Conservation (phyloP, 1,284 basidiomycete species). For the Ganoderma sinense region DNA sequence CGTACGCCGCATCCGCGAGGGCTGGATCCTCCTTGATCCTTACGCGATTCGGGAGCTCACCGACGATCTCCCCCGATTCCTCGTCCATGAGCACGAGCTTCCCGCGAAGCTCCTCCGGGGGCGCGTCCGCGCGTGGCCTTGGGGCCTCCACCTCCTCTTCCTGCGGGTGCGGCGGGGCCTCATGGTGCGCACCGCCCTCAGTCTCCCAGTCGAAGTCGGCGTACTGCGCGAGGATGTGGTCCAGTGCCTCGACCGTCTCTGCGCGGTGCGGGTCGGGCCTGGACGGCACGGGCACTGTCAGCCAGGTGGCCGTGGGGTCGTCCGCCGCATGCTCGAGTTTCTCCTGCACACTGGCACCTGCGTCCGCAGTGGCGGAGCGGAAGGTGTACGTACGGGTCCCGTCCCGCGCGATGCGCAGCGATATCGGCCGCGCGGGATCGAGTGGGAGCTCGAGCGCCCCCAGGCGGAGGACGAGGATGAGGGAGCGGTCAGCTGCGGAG, state of each 20-base stretch:
- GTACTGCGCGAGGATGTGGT: slow-evolving; percentile 76
- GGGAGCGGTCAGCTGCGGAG: slow-evolving; percentile 48
- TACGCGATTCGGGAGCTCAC: slow-evolving; percentile 70
- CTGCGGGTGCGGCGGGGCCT: background rate
- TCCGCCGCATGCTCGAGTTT: background rate
- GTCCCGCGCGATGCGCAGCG: slow-evolving; percentile 44
- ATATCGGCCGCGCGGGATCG: slow-evolving; percentile 56
- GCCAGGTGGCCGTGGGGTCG: slow-evolving; percentile 30
- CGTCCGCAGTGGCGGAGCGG: slow-evolving; percentile 23
- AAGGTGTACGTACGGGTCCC: slow-evolving; percentile 51
- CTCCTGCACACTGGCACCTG: slow-evolving; percentile 36
- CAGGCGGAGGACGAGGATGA: slow-evolving; percentile 69
- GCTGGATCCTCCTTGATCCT: slow-evolving; percentile 65
- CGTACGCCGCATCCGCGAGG: slow-evolving; percentile 31
- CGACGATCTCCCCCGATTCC: slow-evolving; percentile 77
- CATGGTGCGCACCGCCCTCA: slow-evolving; percentile 24
- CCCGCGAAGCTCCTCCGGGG: slow-evolving; percentile 60
- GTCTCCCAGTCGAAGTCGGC: slow-evolving; percentile 46
- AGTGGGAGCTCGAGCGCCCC: slow-evolving; percentile 66
- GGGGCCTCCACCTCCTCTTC: background rate
- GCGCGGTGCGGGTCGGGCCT: slow-evolving; percentile 45
- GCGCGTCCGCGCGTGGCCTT: background rate
- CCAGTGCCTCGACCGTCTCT: slow-evolving; percentile 75
- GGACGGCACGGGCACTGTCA: slow-evolving; percentile 49
- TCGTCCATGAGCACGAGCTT: slow-evolving; percentile 80